phyloP scores from a whole-genome alignment of 768 basidiomycete genomes.

The Auricularia heimuer region DNA sequence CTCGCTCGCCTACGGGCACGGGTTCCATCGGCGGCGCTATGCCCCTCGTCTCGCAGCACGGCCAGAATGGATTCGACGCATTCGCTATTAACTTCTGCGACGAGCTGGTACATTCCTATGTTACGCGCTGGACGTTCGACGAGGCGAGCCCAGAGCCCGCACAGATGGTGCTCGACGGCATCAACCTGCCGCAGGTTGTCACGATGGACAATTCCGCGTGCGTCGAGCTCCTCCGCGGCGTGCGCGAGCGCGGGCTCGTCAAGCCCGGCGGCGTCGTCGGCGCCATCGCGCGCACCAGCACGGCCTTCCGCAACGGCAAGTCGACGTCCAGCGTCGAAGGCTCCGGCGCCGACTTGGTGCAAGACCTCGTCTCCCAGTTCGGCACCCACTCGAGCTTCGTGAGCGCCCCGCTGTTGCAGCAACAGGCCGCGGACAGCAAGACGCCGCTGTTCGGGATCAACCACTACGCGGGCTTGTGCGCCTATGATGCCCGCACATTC shows the following conservation, averaged over 20 bases:
- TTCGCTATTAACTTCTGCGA: conserved; percentile 82
- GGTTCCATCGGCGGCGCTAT: conserved; percentile 26
- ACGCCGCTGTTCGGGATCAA: conserved; percentile 63
- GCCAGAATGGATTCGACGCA: conserved; percentile 77
- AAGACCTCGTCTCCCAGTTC: conserved; percentile 59
- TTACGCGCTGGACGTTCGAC: conserved; percentile 65
- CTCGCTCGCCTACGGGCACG: conserved; percentile 46
- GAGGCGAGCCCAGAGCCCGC: conserved; percentile 58
- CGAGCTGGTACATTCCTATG: conserved; percentile 73
- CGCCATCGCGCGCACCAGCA: conserved; percentile 61
- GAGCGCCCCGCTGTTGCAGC: conserved; percentile 23
- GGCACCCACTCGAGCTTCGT: conserved; percentile 71
- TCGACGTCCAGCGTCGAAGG: conserved; percentile 35
- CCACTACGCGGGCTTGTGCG: conserved; percentile 67
- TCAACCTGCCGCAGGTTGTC: conserved; percentile 52
- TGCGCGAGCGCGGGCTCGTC: conserved; percentile 54
- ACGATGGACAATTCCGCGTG: conserved; percentile 79
- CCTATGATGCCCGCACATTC: conserved; percentile 63
- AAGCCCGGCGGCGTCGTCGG: conserved; percentile 76
- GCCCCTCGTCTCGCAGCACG: conserved; percentile 67
- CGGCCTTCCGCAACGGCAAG: conserved; percentile 70
- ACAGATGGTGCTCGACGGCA: conserved; percentile 51
- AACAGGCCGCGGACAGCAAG: not conserved
- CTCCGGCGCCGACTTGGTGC: conserved; percentile 61
- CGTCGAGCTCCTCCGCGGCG: conserved; percentile 74